These are phyloP conservation scores for Candida verbasci DNA, from an alignment of 805 yeast species.

Conservation along the genomic window DNA sequence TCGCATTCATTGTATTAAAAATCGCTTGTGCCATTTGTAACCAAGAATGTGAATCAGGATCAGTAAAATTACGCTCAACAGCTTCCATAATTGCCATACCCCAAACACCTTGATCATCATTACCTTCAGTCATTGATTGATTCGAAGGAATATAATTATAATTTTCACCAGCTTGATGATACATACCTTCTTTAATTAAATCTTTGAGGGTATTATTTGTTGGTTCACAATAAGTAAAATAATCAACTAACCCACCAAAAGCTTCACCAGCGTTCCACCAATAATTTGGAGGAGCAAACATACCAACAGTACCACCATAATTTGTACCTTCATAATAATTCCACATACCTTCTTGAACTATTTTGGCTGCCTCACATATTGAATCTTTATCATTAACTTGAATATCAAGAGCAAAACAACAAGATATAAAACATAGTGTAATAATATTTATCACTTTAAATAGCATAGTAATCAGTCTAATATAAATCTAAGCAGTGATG, in stretches of 20 bases:
- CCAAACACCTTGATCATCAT: conserved; percentile 54
- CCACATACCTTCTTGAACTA: conserved; percentile 35
- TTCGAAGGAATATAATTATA: conserved; percentile 42
- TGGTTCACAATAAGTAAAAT: conserved; percentile 33
- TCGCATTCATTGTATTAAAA: conserved; percentile 80
- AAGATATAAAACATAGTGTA: not conserved
- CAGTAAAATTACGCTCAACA: conserved; percentile 40
- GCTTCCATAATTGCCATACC: conserved; percentile 45
- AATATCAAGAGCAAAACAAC: conserved; percentile 23
- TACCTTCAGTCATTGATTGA: conserved; percentile 45
- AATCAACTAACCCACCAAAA: conserved; percentile 44
- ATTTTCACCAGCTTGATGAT: conserved; percentile 38
- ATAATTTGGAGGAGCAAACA: conserved; percentile 43
- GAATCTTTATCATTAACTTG: conserved; percentile 35
- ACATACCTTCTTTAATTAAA: conserved; percentile 35
- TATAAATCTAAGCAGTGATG: not conserved
- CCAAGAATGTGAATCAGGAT: conserved; percentile 73
- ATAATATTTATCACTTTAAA: too few species aligned
- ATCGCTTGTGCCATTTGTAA: conserved; percentile 81
- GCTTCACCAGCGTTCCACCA: conserved; percentile 55
- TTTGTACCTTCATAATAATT: conserved; percentile 41
- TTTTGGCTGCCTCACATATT: conserved; percentile 37
- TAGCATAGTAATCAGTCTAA: conserved; percentile 1
- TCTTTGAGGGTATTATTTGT: conserved; percentile 26
- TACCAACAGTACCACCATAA: conserved; percentile 44